Percentiles rank a stretch among this genome's conserved stretches.
phyloP scores from a whole-genome alignment of 805 yeast species.

The Sungouiella thailandica region DNA sequence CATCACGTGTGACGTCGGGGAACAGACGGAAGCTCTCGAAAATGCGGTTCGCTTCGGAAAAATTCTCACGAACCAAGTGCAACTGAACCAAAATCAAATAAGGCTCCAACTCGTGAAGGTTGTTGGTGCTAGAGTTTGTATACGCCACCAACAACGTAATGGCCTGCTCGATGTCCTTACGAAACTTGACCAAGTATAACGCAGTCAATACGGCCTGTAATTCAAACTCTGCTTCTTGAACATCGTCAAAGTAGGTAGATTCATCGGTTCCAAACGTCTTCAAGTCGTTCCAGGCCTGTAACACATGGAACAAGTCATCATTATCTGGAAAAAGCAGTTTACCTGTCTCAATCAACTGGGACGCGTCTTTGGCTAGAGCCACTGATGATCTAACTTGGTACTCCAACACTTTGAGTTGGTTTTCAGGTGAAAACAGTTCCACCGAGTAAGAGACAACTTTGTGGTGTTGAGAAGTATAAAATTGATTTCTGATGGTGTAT shows the following conservation, averaged over 20 bases:
- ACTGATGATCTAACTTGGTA: constrained; percentile 37
- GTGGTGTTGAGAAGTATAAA: constrained; percentile 54
- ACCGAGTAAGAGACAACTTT: constrained; percentile 36
- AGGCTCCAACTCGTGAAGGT: constrained; percentile 34
- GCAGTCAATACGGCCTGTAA: constrained; percentile 39
- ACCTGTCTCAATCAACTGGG: constrained; percentile 32
- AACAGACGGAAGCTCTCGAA: constrained; percentile 28
- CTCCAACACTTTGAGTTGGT: constrained; percentile 35
- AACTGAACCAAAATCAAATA: constrained; percentile 37
- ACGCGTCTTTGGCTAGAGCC: constrained; percentile 35
- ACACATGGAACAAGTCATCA: constrained; percentile 30
- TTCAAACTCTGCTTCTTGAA: constrained; percentile 29
- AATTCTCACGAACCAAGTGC: constrained; percentile 34
- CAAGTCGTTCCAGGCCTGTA: constrained; percentile 41
- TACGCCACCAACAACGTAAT: constrained; percentile 26
- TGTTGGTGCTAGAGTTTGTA: constrained; percentile 14
- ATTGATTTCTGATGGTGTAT: constrained; percentile 52
- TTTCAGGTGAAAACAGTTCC: constrained; percentile 34
- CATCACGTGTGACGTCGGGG: constrained; percentile 47
- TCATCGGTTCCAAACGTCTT: constrained; percentile 40
- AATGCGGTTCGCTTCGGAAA: constrained; percentile 27
- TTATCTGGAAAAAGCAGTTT: constrained; percentile 29
- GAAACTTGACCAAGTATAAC: constrained; percentile 32
- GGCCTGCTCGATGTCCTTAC: constrained; percentile 34
- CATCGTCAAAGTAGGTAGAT: constrained; percentile 38